phyloP scores from a whole-genome alignment of 2,329 filamentous ascomycete genomes.

The Botryotinia globosa region DNA sequence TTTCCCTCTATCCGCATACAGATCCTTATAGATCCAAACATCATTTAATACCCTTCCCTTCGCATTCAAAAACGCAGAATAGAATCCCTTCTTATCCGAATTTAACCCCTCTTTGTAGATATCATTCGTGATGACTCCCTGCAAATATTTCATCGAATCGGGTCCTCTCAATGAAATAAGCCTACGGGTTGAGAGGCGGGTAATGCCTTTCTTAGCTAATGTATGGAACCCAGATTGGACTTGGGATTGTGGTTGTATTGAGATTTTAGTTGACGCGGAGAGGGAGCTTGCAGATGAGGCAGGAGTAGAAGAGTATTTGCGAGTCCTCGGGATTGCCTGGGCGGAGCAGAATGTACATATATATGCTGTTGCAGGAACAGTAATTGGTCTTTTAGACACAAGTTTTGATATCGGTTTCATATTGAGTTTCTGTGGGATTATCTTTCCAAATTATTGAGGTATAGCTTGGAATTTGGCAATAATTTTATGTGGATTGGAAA shows the following conservation, averaged over 20 bases:
- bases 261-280: background rate
- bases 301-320: conserved; percentile 16
- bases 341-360: conserved; percentile 5
- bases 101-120: conserved; percentile 42
- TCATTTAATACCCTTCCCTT: conserved; percentile 83
- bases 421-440: background rate
- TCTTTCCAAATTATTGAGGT: background rate
- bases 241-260: conserved; percentile 8
- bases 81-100: conserved; percentile 57
- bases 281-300: background rate
- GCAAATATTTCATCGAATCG: conserved; percentile 80
- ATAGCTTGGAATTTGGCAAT: background rate
- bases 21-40: conserved; percentile 75
- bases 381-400: background rate
- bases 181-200: conserved; percentile 67
- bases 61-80: conserved; percentile 82
- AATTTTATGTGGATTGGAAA: background rate
- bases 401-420: conserved; percentile 5
- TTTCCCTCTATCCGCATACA: background rate
- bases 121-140: conserved; percentile 80
- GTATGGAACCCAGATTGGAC: conserved; percentile 43
- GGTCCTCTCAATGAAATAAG: conserved; percentile 76
- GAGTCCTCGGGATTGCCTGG: background rate
- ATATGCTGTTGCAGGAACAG: background rate
- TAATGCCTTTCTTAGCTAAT: conserved; percentile 43